Base-by-base conservation (phyloP, 2,329 filamentous ascomycete genomes). In the Atkinsonella texensis region DNA sequence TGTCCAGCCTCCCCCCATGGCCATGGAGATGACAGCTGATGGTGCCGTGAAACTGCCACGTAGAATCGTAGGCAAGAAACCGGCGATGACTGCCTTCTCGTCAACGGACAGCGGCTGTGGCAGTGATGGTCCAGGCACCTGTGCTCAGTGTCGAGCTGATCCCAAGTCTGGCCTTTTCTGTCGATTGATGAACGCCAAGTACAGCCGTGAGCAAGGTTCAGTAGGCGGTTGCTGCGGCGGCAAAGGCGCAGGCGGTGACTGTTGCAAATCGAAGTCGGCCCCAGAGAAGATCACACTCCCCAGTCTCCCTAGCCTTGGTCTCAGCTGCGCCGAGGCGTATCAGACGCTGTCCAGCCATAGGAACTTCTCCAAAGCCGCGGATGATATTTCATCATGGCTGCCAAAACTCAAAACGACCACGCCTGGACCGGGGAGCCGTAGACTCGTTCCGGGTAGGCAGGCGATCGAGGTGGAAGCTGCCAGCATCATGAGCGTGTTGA, bases 401-500 rank as follows among this genome's bases (percentile, higher is more conserved):
- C 85, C 85, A 1, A 84, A 84, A 65, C 76, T 90, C 15, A 79
- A 81, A 62, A 83, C 83, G 17, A 75, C 76, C 0, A 75, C 75
- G 2, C 64, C 68, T 45, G 58, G 54, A 13, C 40, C 48, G 3
- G 58, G 60, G 10, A 43, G 54, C 55, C 60, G 55, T 55, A 59
- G 58, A 32, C 51, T 68, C 48, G 62, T 64, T 51, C 65, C 64
- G 50, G 67, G 69, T 54, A 72, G 72, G 51, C 75, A 76, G 42
- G 81, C 85, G 1, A 81, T 89, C 59, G 86, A 90, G 64, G 85
- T 90, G 15, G 86, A 90, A 67, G 85, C 86, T 7, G 86, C 86
- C 0, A 89, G 85, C 65, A 88, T 90, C 51, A 89, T 90, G 86
- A 84, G 84, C 42, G 86, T 89, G n/a, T 68, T 90, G 54, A 87